Base-by-base conservation (phyloP, 176 grass and related monocot species). In the Rhipidocladum racemiflorum region DNA sequence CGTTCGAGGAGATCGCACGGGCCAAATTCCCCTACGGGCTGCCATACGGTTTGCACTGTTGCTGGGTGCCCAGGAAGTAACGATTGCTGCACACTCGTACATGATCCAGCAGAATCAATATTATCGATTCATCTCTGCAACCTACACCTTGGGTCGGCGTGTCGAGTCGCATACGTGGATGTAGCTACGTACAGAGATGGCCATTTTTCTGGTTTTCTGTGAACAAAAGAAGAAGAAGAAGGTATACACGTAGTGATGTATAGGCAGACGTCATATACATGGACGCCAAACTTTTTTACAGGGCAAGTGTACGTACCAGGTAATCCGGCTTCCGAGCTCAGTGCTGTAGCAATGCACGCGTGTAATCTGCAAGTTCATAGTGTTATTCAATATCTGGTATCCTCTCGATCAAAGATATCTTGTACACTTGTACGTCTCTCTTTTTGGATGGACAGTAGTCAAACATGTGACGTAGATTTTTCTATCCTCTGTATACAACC, bases 21-120 rank as follows among this genome's bases (percentile, higher is more conserved):
- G 97, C 89, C 85, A 91, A 90, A 69, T 99, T 99, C 76, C 97
- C 97, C 17, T 91, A 96, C 77, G 93, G 93, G n/a, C 86, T 99
- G 50, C 97, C 97, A 25, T 99, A 99, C 81, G 97, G 97, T 0
- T 64, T 99, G 87, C 97, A 99, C 79, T 94, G 97, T 12, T 99
- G 97, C 62, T 99, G 97, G 97, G 85, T 99, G 77, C 93, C 97
- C 20, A 91, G 91, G 85, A 64, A 60, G 17, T 79, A 1, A 66
- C 44, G 1, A 65, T 35, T 43, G 20, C 15, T 62, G 28, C 34
- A 25, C 50, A 16, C 7, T 30, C 70, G 0, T 28, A 28, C 68
- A 27, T 0, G 56, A 17, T 21, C 5, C 3, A 0, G 20, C 16
- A 38, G 20, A 2, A 3, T 34, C 43, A 29, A 34, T 1, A 43